Evolutionary conservation across 2,329 filamentous ascomycete genomes (phyloP).

Genomic region (Epicoccum nigrum): DNA sequence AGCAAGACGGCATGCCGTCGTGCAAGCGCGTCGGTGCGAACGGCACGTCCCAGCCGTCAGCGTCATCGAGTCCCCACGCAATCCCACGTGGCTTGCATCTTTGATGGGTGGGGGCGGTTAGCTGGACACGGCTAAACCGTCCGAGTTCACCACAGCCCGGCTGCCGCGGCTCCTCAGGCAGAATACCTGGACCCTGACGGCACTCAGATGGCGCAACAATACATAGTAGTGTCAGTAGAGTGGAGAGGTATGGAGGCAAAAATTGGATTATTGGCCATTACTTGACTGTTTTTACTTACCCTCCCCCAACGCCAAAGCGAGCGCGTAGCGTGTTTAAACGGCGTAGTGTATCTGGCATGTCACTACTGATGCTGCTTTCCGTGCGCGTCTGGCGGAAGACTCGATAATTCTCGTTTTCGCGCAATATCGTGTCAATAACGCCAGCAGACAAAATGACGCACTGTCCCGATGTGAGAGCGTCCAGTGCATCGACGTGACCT

Average conservation of each 20-base stretch:
- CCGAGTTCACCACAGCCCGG: background rate
- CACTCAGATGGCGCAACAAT: background rate
- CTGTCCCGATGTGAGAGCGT: slow-evolving; percentile 55
- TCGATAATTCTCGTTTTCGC: slow-evolving; percentile 50
- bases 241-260: background rate
- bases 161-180: slow-evolving; percentile 1
- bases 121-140: background rate
- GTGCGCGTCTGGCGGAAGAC: slow-evolving; percentile 39
- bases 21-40: slow-evolving; percentile 19
- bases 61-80: slow-evolving; percentile 5
- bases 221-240: background rate
- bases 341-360: slow-evolving; percentile 42
- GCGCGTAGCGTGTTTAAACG: slow-evolving; percentile 43
- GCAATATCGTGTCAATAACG: slow-evolving; percentile 49
- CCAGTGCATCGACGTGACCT: slow-evolving; percentile 45
- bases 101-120: background rate
- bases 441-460: slow-evolving; percentile 54
- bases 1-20: slow-evolving; percentile 8
- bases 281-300: slow-evolving; percentile 26
- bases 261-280: background rate
- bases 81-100: slow-evolving; percentile 10
- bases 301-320: slow-evolving; percentile 43
- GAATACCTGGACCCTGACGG: background rate
- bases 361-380: slow-evolving; percentile 33
- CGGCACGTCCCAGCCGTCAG: slow-evolving; percentile 23